Conservation (phyloP, 1,284 basidiomycete species). For the Coniophora puteana region DNA sequence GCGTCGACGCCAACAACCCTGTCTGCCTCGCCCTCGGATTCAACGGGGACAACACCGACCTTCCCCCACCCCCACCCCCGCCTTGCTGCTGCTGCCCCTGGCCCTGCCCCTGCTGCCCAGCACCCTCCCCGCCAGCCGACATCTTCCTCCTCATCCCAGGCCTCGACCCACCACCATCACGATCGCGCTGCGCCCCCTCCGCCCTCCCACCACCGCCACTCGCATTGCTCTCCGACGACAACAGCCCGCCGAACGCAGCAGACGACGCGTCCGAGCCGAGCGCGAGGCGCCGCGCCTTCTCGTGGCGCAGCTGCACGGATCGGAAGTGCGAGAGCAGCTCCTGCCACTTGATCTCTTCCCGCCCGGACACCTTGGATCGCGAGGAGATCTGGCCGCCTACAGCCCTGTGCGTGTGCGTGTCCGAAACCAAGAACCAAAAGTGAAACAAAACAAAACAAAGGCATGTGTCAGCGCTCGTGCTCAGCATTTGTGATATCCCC, state of each 20-base stretch:
- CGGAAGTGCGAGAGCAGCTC: conserved; percentile 88
- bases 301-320: conserved; percentile 78
- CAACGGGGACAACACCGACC: conserved; percentile 58
- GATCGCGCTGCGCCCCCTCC: conserved; percentile 11
- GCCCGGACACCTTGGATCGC: conserved; percentile 73
- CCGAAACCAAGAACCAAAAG: too few relatives aligned
- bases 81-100: too few relatives aligned
- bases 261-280: conserved; percentile 45
- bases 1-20: conserved; percentile 33
- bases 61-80: too few relatives aligned
- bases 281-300: conserved; percentile 76
- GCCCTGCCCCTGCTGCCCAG: too few relatives aligned
- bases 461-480: too few relatives aligned
- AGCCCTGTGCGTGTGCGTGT: neutral
- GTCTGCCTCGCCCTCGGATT: conserved; percentile 63
- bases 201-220: neutral
- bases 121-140: too few relatives aligned
- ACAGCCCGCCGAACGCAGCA: too few relatives aligned
- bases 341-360: conserved; percentile 93
- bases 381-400: conserved; percentile 26
- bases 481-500: too few relatives aligned
- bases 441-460: too few relatives aligned
- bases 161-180: too few relatives aligned
- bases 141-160: too few relatives aligned
- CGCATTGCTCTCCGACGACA: too few relatives aligned